Percentiles rank a stretch among this genome's conserved stretches.
Evolutionary conservation across 129 eudicot species (phyloP).

Genomic region (Tagetes patula): DNA sequence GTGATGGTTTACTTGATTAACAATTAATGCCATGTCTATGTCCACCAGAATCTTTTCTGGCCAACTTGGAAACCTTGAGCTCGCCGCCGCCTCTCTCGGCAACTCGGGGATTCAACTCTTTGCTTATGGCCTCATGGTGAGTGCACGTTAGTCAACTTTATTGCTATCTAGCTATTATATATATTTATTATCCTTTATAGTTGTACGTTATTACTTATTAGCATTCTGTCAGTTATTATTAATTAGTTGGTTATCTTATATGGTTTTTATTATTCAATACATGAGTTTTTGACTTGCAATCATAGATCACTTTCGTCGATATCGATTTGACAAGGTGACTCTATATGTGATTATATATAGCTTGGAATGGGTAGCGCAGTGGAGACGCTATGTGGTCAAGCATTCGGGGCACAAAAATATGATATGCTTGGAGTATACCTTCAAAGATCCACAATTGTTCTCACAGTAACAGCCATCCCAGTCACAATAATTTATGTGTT

Average conservation of each 20-base stretch:
- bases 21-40: conserved; percentile 54
- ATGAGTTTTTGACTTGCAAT: no score
- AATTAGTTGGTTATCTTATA: no score
- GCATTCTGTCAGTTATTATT: no score
- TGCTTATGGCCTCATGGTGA: conserved; percentile 67
- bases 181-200: no score
- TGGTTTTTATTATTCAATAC: no score
- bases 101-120: conserved; percentile 62
- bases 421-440: conserved; percentile 82
- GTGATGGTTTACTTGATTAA: conserved; percentile 65
- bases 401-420: conserved; percentile 62
- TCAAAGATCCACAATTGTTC: conserved; percentile 70
- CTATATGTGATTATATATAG: conserved; percentile 40
- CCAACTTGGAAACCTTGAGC: conserved; percentile 65
- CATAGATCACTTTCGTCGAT: neutral
- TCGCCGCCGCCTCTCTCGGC: conserved; percentile 63
- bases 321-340: neutral
- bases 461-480: conserved; percentile 53
- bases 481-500: conserved; percentile 47
- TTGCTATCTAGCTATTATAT: no score
- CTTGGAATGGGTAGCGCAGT: conserved; percentile 92
- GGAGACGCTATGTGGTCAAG: conserved; percentile 82
- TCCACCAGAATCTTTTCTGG: conserved; percentile 75
- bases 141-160: no score
- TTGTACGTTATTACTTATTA: no score